These are phyloP conservation scores for Aspergillus sclerotialis DNA, from an alignment of 2,329 filamentous ascomycete species.

Conservation along the genomic window DNA sequence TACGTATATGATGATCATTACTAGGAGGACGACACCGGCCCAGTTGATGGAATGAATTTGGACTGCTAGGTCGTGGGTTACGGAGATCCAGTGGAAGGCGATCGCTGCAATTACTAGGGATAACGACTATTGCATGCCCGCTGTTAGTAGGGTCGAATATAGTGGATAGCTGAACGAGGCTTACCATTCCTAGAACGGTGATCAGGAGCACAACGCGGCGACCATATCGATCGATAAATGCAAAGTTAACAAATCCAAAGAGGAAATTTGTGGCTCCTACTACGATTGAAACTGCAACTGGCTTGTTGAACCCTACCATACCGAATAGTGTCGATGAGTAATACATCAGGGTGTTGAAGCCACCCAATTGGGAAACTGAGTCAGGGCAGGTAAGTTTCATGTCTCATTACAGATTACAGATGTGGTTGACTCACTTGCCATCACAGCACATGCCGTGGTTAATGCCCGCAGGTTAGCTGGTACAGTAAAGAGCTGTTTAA, in stretches of 20 bases:
- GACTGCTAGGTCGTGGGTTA: slow-evolving; percentile 37
- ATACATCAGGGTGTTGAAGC: slow-evolving; percentile 42
- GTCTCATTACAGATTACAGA: no score
- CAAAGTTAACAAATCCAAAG: slow-evolving; percentile 42
- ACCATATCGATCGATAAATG: slow-evolving; percentile 39
- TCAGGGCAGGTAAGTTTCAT: background rate
- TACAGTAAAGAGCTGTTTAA: slow-evolving; percentile 41
- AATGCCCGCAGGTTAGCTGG: slow-evolving; percentile 41
- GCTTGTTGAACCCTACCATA: slow-evolving; percentile 45
- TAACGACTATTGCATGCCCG: slow-evolving; percentile 7
- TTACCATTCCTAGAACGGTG: slow-evolving; percentile 39
- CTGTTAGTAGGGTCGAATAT: background rate
- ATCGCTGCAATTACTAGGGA: slow-evolving; percentile 37
- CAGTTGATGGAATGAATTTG: slow-evolving; percentile 25
- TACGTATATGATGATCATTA: slow-evolving; percentile 39
- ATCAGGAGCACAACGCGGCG: slow-evolving; percentile 38
- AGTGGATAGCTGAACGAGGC: background rate
- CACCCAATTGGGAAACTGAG: slow-evolving; percentile 35
- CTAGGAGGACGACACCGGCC: slow-evolving; percentile 31
- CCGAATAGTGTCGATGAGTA: slow-evolving; percentile 38
- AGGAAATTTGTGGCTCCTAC: slow-evolving; percentile 32
- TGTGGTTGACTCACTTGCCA: slow-evolving; percentile 29
- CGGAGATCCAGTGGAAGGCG: slow-evolving; percentile 41
- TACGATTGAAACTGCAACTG: slow-evolving; percentile 43
- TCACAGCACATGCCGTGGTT: slow-evolving; percentile 39